Evolutionary conservation across 371 early-diverging fungal species (phyloP).

Genomic region (Racocetra persica): DNA sequence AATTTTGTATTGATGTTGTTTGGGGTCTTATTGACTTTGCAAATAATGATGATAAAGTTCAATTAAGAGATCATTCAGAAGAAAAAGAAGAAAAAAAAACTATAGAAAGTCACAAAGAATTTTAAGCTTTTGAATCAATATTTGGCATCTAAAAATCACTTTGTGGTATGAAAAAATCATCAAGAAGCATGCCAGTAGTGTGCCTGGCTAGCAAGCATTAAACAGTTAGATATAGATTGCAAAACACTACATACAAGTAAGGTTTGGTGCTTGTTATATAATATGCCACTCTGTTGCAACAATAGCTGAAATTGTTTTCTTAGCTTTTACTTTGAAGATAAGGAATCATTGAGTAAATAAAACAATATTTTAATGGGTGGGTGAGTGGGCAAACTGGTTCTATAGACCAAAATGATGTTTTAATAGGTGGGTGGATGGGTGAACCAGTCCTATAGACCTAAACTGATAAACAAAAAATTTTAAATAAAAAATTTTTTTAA

Average conservation of each 20-base stretch:
- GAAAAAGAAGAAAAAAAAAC: neutral
- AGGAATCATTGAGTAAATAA: too few species aligned
- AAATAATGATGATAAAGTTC: neutral
- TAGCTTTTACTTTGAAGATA: neutral
- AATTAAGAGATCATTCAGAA: neutral
- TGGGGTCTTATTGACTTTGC: neutral
- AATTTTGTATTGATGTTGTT: neutral
- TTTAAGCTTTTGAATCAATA: neutral
- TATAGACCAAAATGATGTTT: too few species aligned
- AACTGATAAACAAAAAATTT: too few species aligned
- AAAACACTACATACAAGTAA: neutral
- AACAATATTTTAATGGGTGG: too few species aligned
- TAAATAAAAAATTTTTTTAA: too few species aligned
- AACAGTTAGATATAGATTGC: neutral
- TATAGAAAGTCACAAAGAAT: neutral
- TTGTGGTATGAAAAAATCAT: neutral
- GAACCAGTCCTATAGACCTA: too few species aligned
- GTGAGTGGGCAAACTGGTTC: too few species aligned
- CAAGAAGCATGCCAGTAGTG: neutral
- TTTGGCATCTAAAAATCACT: neutral
- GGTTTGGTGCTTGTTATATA: neutral
- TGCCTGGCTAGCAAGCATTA: neutral
- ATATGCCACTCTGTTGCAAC: neutral
- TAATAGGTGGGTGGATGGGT: too few species aligned
- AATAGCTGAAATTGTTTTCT: neutral